Evolutionary conservation across 176 grass and related monocot species (phyloP), one percentile per base, ranked within the genome.

Genomic region (Chrysopogon serrulatus): DNA sequence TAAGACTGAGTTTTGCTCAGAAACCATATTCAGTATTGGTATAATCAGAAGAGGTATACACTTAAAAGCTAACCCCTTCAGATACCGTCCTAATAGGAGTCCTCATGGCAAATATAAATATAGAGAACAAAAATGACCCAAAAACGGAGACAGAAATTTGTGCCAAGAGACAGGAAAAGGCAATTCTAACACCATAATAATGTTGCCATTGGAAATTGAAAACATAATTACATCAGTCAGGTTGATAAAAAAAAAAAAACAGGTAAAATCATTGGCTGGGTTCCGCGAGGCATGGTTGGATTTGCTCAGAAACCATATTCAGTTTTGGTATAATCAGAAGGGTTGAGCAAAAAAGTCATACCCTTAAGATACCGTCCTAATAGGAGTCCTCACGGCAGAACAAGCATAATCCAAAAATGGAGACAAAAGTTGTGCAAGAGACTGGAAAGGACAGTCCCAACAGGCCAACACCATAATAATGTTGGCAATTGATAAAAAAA

Each of bases 1-100:
- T 15, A 33, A 43, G 62, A 14, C 18, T n/a, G n/a, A 28, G n/a
- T 45, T 28, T 73, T 74, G 59, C 43, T 65, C 33, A 68, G 16
- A 76, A 57, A 68, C 28, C 44, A 45, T 45, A 45, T 45, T 45
- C 44, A 45, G 44, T 16, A 15, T 16, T 45, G 13, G 13, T 45
- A 16, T 45, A 45, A 45, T 45, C 44, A 43, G 56, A 62, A n/a
- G 42, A 78, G 36, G 37, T 37, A 67, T 73, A 36, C 39, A 12
- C 19, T 36, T 14, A 18, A 45, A 21, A 17, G 21, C 34, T 21
- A 79, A 3, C 9, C 19, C 31, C 12, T 26, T 80, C 61, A 67
- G 42, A 80, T 80, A 80, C 41, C 62, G 42, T 67, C 61, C 77
- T 67, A 67, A 23, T 24, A 80, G 28, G 17, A 36, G 61, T 67